Base-by-base conservation (phyloP, 768 basidiomycete species). In the Hericium erinaceus region DNA sequence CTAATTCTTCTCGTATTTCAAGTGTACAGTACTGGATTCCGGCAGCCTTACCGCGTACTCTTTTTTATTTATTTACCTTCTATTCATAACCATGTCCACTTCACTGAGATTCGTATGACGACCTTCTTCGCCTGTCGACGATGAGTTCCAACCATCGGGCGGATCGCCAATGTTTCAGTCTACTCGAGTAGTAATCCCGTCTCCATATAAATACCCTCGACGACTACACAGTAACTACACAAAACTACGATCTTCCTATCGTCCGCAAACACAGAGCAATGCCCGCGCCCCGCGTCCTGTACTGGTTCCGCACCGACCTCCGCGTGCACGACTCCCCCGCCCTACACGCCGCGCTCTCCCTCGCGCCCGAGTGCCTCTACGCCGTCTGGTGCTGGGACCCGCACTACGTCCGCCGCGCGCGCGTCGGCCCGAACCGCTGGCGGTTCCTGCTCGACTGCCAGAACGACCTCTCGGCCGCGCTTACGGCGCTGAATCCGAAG, bases 301-400 rank as follows among this genome's bases (percentile, higher is more conserved):
- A 54, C 49, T 58, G 56, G 59, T 69, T 63, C 59, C 59, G n/a
- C 26, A 57, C 48, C 20, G 61, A 65, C 61, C 56, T 61, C 37
- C 65, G 62, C 58, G 38, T 50, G 20, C 55, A 59, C 57, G 58
- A n/a, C 55, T 39, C 56, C 52, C 60, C 57, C n/a, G 60, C 52
- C 15, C 39, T 60, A 41, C 55, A 60, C 41, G 59, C 56, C 38
- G 49, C 55, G 10, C 41, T 57, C 24, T 33, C 24, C 18, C 40
- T 58, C 16, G 20, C 8, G 7, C 56, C 50, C 24, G 26, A 16
- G 4, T 55, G 26, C 38, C 41, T 58, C 52, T 54, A 54, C 46
- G 44, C 40, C 15, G 37, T 58, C 22, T 58, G 50, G 50, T 40
- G 40, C 41, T 58, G 57, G 52, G 54, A 55, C 54, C 54, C 54